These are phyloP conservation scores for Hypomyces rosellus DNA, from an alignment of 2,329 filamentous ascomycete species.

Conservation along the genomic window DNA sequence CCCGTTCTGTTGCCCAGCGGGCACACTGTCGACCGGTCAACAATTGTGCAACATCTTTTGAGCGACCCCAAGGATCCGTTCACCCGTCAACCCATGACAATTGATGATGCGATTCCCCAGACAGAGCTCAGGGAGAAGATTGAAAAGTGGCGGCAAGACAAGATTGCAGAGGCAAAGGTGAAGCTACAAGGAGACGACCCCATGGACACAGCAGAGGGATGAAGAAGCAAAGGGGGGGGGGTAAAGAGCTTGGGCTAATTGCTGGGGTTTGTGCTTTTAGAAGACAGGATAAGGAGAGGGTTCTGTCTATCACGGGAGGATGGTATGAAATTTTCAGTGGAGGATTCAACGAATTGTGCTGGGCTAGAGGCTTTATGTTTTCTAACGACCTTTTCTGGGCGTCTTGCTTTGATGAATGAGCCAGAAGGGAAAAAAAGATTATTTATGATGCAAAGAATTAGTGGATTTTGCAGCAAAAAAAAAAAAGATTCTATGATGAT, in stretches of 20 bases:
- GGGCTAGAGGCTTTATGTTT: too few species aligned
- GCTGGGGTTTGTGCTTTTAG: background rate
- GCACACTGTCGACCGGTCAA: constrained; percentile 55
- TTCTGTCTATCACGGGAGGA: background rate
- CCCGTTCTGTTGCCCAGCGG: constrained; percentile 78
- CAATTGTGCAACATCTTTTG: constrained; percentile 54
- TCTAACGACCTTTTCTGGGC: too few species aligned
- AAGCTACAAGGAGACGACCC: constrained; percentile 27
- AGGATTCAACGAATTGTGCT: too few species aligned
- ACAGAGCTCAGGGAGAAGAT: constrained; percentile 45
- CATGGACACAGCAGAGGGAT: constrained; percentile 42
- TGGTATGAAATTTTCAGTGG: background rate
- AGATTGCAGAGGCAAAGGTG: constrained; percentile 39
- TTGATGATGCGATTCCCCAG: constrained; percentile 50
- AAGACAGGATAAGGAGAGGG: too few species aligned
- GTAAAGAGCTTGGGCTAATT: background rate
- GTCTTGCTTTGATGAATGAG: too few species aligned
- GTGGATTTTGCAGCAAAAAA: too few species aligned
- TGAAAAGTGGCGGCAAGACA: constrained; percentile 46
- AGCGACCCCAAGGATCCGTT: constrained; percentile 58
- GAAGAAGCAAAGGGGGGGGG: background rate
- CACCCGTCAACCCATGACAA: constrained; percentile 54
- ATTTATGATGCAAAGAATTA: too few species aligned
- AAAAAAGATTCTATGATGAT: too few species aligned
- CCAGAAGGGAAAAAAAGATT: too few species aligned